These are phyloP conservation scores for Populus hybrid DNA, from an alignment of 441 rosid species.

Conservation along the genomic window DNA sequence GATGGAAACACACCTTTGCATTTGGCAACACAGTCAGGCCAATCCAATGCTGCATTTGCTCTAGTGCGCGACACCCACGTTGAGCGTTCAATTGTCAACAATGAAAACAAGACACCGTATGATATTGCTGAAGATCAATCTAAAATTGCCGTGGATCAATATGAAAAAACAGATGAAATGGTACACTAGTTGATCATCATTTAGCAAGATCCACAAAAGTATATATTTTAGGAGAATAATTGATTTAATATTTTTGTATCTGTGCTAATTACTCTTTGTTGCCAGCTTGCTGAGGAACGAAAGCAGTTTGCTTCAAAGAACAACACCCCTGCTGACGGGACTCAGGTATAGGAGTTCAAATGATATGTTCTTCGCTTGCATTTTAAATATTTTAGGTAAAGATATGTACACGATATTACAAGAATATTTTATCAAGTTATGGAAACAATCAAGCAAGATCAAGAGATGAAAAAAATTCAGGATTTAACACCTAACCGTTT, in stretches of 20 bases:
- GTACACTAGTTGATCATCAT: not conserved
- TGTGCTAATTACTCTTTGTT: not conserved
- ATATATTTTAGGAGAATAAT: not conserved
- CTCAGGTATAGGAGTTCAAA: not conserved
- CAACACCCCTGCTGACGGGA: not conserved
- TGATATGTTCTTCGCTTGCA: not conserved
- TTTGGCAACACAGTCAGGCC: slow-evolving; percentile 21
- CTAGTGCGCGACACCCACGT: not conserved
- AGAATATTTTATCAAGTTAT: too few relatives aligned
- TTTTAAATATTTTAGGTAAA: too few relatives aligned
- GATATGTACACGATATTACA: not conserved
- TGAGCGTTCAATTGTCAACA: not conserved
- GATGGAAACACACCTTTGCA: slow-evolving; percentile 38
- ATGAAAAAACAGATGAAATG: not conserved
- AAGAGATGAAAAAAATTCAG: too few relatives aligned
- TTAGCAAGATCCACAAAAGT: not conserved
- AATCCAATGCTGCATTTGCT: not conserved
- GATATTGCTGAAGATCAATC: not conserved
- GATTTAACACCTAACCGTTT: too few relatives aligned
- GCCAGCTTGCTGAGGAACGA: not conserved
- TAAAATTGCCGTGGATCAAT: not conserved
- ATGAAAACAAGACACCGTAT: not conserved
- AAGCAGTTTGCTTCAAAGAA: not conserved
- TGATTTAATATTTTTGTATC: not conserved
- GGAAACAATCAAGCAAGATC: too few relatives aligned